phyloP scores from a whole-genome alignment of 176 grass and related monocot genomes.

The maize (Zea mays) region Zm-B73-REFERENCE-NAM-5.0 NC_050099.1:119592501-119593000 shows the following conservation, averaged over 20 bases:
- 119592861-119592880: not conserved
- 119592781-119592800: not conserved
- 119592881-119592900: not conserved
- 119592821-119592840: not conserved
- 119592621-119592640: too few species aligned
- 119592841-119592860: constrained; percentile 1
- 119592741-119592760: not conserved
- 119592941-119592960: not conserved
- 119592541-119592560: constrained; percentile 10
- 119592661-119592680: not conserved
- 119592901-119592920: not conserved
- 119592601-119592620: too few species aligned
- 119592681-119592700: not conserved
- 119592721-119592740: not conserved
- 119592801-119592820: not conserved
- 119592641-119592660: not conserved
- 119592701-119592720: not conserved
- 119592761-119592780: not conserved
- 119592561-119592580: too few species aligned
- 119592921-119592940: not conserved
- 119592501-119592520: constrained; percentile 90
- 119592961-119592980: not conserved
- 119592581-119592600: too few species aligned
- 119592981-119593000: not conserved
- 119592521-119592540: constrained; percentile 84